Conservation (phyloP, 805 yeast genomes). For the Schizosaccharomyces octosporus region DNA sequence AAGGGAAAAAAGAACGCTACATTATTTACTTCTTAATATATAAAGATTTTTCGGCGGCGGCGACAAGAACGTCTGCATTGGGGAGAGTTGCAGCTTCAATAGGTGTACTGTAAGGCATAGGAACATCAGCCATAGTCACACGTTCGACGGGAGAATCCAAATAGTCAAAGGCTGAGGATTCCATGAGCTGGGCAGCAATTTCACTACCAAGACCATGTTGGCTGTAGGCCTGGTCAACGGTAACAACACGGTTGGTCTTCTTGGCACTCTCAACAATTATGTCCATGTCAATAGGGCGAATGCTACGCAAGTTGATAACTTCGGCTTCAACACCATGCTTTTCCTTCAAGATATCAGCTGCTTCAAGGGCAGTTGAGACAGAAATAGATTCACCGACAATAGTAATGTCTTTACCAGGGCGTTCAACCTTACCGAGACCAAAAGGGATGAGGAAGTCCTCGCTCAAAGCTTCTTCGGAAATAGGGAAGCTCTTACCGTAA, state of each 20-base stretch:
- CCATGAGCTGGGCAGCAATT: slow-evolving; percentile 93
- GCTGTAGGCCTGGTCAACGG: slow-evolving; percentile 96
- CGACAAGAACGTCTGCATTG: slow-evolving; percentile 66
- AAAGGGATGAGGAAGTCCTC: slow-evolving; percentile 80
- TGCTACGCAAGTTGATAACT: slow-evolving; percentile 84
- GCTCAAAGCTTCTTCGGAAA: slow-evolving; percentile 68
- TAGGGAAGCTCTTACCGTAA: slow-evolving; percentile 76
- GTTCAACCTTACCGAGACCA: slow-evolving; percentile 87
- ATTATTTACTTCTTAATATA: slow-evolving; percentile 10
- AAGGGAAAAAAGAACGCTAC: not conserved
- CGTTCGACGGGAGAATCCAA: slow-evolving; percentile 96
- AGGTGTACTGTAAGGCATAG: slow-evolving; percentile 92
- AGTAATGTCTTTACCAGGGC: slow-evolving; percentile 74
- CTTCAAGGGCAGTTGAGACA: slow-evolving; percentile 60
- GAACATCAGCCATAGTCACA: slow-evolving; percentile 98
- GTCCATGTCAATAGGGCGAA: slow-evolving; percentile 84
- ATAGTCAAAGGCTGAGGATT: slow-evolving; percentile 91
- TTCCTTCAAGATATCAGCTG: slow-evolving; percentile 68
- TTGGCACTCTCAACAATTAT: slow-evolving; percentile 68
- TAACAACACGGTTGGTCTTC: slow-evolving; percentile 87
- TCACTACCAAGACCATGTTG: slow-evolving; percentile 97
- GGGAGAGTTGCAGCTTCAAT: slow-evolving; percentile 98
- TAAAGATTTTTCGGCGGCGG: slow-evolving; percentile 27
- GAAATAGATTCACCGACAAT: slow-evolving; percentile 82
- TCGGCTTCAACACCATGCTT: slow-evolving; percentile 76